phyloP scores from a whole-genome alignment of 2,329 filamentous ascomycete genomes.

The Fusarium pseudocircinatum region DNA sequence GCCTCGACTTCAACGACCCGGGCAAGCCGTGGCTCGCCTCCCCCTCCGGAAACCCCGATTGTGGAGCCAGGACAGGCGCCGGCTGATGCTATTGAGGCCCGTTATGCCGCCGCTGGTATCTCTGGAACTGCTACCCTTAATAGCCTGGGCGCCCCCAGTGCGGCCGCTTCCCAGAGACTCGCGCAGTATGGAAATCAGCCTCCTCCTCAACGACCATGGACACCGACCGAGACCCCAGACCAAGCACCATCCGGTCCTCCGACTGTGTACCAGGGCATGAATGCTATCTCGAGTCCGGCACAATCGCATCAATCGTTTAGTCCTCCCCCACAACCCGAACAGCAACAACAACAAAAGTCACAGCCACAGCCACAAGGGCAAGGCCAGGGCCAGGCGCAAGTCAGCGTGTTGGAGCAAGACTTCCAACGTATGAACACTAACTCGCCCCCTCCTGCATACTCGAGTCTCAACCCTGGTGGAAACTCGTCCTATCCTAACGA shows the following conservation, averaged over 20 bases:
- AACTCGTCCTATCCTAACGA: constrained; percentile 78
- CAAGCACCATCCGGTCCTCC: constrained; percentile 89
- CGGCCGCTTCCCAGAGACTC: constrained; percentile 81
- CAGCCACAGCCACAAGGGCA: constrained; percentile 46
- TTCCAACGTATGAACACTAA: constrained; percentile 84
- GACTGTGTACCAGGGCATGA: constrained; percentile 88
- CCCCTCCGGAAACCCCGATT: constrained; percentile 91
- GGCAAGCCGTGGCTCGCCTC: constrained; percentile 90
- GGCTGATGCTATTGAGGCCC: constrained; percentile 85
- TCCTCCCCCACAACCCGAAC: constrained; percentile 54
- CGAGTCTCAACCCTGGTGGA: constrained; percentile 70
- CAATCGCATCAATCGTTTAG: constrained; percentile 46
- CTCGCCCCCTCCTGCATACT: constrained; percentile 95
- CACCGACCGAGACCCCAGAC: constrained; percentile 89
- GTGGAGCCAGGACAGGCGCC: constrained; percentile 76
- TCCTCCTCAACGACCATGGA: constrained; percentile 78
- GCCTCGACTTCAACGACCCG: constrained; percentile 93
- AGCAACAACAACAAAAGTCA: constrained; percentile 27
- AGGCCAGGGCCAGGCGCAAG: constrained; percentile 54
- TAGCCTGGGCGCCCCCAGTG: constrained; percentile 75
- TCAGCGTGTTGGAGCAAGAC: constrained; percentile 84
- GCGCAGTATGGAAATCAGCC: constrained; percentile 74
- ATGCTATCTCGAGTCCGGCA: constrained; percentile 68
- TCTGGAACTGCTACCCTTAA: constrained; percentile 85
- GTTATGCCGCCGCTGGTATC: constrained; percentile 91